A percentile compares a stretch with the other conserved stretches of the same genome.
Conservation (phyloP, 345 rosid genomes). For the Sisymbrium altissimum region DNA sequence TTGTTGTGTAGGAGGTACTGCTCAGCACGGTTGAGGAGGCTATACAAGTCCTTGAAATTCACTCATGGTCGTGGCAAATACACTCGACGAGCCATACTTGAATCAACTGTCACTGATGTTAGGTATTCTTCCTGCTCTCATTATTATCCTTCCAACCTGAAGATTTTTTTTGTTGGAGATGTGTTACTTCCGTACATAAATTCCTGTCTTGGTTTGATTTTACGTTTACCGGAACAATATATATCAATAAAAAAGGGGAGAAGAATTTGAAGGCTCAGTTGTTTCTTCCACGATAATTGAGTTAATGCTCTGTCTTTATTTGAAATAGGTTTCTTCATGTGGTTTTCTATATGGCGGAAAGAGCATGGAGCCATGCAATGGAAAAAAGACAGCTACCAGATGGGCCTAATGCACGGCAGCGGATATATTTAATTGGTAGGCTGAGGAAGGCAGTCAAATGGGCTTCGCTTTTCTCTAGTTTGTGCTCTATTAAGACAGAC, state of each 20-base stretch:
- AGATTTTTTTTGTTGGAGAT: background rate
- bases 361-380: conserved; percentile 99
- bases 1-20: conserved; percentile 78
- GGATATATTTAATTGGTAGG: conserved; percentile 86
- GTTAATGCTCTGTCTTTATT: background rate
- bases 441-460: conserved; percentile 95
- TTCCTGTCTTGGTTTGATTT: background rate
- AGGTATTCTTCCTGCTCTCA: conserved; percentile 49
- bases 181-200: background rate
- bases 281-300: background rate
- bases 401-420: conserved; percentile 90
- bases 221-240: too few relatives aligned
- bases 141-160: background rate
- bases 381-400: conserved; percentile 95
- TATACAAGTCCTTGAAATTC: conserved; percentile 87
- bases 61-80: conserved; percentile 96
- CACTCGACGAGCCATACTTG: conserved; percentile 59
- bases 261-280: conserved; percentile 5
- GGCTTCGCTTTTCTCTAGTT: conserved; percentile 73
- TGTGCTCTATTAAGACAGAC: conserved; percentile 81
- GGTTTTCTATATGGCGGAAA: conserved; percentile 86
- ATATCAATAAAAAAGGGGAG: too few relatives aligned
- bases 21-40: conserved; percentile 90
- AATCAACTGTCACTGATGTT: conserved; percentile 86
- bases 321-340: conserved; percentile 78